These are phyloP conservation scores for Artemisia tridentata DNA, from an alignment of 129 eudicot genomes.

Conservation along the genomic window DNA sequence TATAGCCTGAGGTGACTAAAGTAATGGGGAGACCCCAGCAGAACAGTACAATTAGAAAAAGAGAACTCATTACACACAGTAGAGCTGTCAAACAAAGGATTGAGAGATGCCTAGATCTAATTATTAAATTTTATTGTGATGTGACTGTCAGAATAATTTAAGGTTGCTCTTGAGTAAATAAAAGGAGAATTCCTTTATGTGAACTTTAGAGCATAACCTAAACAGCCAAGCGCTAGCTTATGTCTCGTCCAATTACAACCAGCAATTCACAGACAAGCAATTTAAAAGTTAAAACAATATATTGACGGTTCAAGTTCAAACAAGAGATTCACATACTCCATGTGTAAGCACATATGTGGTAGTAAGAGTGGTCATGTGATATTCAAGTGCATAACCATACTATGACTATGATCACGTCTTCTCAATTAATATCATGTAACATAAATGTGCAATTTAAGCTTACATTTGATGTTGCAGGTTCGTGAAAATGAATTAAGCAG, in stretches of 20 bases:
- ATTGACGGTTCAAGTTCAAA: background rate
- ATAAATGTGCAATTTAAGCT: too few species aligned
- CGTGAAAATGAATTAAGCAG: background rate
- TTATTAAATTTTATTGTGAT: background rate
- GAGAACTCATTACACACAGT: background rate
- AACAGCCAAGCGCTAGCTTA: background rate
- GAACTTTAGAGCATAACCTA: background rate
- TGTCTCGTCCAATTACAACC: background rate
- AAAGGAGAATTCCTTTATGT: background rate
- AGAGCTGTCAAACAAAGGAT: background rate
- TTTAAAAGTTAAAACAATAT: background rate
- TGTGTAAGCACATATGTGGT: background rate
- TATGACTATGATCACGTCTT: background rate
- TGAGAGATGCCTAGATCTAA: background rate
- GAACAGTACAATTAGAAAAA: background rate
- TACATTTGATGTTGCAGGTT: background rate
- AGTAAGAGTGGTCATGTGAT: background rate
- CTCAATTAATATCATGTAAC: background rate
- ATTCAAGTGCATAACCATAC: background rate
- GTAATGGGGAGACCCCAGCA: background rate
- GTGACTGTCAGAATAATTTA: background rate
- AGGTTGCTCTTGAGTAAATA: background rate
- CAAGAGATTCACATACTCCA: background rate
- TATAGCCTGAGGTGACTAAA: background rate
- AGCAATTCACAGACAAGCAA: background rate